Base-by-base conservation (phyloP, 164 flowering plant species). In the Magnolia kwangsiensis region DNA sequence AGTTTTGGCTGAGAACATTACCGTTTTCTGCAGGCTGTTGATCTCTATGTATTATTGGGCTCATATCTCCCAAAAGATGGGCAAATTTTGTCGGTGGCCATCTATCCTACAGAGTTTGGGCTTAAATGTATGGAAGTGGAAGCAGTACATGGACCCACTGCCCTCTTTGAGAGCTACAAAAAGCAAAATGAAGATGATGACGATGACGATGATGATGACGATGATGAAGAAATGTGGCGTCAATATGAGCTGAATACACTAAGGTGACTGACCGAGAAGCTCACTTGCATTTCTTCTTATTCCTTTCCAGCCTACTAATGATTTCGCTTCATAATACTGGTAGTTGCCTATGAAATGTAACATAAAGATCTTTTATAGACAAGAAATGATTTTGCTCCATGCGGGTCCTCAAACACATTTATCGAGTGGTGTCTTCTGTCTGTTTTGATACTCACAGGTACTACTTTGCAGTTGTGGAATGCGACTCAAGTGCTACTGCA, bases 31-130 rank as follows among this genome's bases (percentile, higher is more conserved):
- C 75, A 92, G 98, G 97, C 96, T 45, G 88, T 80, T 75, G 95
- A 94, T 72, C 81, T 92, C 74, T 92, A 77, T 85, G 88, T 88
- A 51, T 16, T 91, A 75, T 76, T 92, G 85, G 83, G 85, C 76
- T 92, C 99, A n/a, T 90, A 85, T 78, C 92, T 94, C 67, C 95
- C 96, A 55, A 85, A 90, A 81, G 90, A 80, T 71, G 98, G 96
- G 74, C 83, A 86, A 67, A 86, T 93, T 78, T 45, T 83, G 78
- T 92, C 97, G 13, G 97, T 93, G 31, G 65, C 95, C 66, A 89
- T 96, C 21, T 94, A 96, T 85, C 99, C 99, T 71, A 89, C 99
- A 14, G 99, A 96, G 73, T 92, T 96, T 88, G 99, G 98, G 31
- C 86, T 96, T 61, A 83, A 90, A 81, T 88, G 95, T 21, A 94